Evolutionary conservation across 495 filamentous ascomycete genomes (phyloP), one percentile per base, ranked within the genome.

Genomic region (Peziza echinospora): DNA sequence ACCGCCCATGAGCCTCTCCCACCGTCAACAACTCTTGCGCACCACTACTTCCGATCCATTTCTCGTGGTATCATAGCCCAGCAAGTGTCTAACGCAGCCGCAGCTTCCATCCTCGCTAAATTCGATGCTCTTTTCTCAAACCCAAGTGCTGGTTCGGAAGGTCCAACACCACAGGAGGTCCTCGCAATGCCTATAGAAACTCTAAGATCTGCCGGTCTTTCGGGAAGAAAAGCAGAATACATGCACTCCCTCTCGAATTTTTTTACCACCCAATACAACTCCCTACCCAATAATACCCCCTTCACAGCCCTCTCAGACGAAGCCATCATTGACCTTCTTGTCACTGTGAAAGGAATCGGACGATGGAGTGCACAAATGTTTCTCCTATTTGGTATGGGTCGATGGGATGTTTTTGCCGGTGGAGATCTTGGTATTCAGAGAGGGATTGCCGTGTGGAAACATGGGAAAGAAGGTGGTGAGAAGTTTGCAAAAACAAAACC

Each of bases 401-500:
- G 91, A 21, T 77, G 81, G 69, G 87, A 96, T 67, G 78, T 97
- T 22, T 93, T 97, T 56, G 84, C 80, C 5, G 77, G 80, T 13
- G 91, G 89, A 0, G 89, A 97, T 67, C 62, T 97, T 57, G 89
- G 89, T 13, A 83, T 97, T 44, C 86, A 94, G 75, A 69, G 85
- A 55, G 89, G 89, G 1, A 89, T 93, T 72, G 89, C 91, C 2
- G 77, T 80, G 0, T 86, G 89, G 55, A 70, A 71, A 51, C 89
- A 83, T 60, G 59, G 93, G 48, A 94, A 93, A 67, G 67, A 63
- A 10, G 84, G 84, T 53, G 78, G 78, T 21, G 70, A 72, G 48
- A 82, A 83, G 46, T 94, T 96, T 67, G 93, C 82, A 75, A 96
- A 94, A 67, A 96, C 93, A 57, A 89, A 93, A 82, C 71, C 72